Base-by-base conservation (phyloP, 2,329 filamentous ascomycete genomes). In the Aspergillus thermomutatus region DNA sequence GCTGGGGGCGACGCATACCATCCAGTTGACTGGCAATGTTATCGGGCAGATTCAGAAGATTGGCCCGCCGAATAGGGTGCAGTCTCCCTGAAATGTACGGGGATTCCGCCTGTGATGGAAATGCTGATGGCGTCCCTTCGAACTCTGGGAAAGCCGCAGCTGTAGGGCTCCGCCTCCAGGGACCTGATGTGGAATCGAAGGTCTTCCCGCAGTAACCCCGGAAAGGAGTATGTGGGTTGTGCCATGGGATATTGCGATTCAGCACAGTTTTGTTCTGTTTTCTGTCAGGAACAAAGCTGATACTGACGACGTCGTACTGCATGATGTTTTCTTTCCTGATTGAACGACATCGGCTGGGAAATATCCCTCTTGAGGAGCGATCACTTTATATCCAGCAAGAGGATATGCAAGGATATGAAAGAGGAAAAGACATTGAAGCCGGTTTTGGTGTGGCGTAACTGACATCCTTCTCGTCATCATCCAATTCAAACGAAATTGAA, bases 331-430 rank as follows among this genome's bases (percentile, higher is more conserved):
- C 80, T 0, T 71, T 77, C 62, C 70, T 82, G 73, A 78, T 82
- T n/a, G 64, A 77, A 52, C 80, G 79, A 75, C 78, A 79, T 58
- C 62, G 69, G 3, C 70, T 78, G 54, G 80, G 79, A 9, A 75
- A 71, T 57, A 80, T 82, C 53, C 79, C 79, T 0, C 70, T 82
- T 19, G 76, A 82, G 37, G 74, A 75, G 60, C 82, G 40, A 71
- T 78, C 59, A 78, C 76, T 65, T 70, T 72, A 7, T 79, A 80
- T 64, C 60, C 73, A 47, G 75, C 74, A 14, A 61, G 63, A 19
- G 64, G 71, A 3, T 65, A 64, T 23, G 60, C 60, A 49, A 63
- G 19, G 69, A 72, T 46, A 66, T 70, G 49, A 60, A 63, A 49
- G 58, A 55, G 14, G 69, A 66, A 8, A 63, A 61, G 48, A 62